These are phyloP conservation scores for Bruguiera gymnorhiza DNA, from an alignment of 345 rosid species.

Conservation along the genomic window DNA sequence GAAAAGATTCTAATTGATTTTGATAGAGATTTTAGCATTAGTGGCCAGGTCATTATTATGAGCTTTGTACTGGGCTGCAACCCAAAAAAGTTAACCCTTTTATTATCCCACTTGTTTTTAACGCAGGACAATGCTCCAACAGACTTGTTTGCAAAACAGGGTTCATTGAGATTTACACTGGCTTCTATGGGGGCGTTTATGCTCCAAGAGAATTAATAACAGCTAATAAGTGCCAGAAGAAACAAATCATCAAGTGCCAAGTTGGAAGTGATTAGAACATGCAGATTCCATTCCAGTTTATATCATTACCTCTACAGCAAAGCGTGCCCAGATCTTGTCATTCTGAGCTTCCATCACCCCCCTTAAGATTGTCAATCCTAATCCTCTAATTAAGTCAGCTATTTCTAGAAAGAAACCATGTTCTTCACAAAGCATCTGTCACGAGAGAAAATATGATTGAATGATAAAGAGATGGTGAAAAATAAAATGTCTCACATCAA, in stretches of 20 bases:
- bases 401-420: slow-evolving; percentile 93
- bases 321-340: slow-evolving; percentile 88
- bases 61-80: too few species aligned
- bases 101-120: too few species aligned
- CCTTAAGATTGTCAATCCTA: slow-evolving; percentile 92
- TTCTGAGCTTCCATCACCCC: slow-evolving; percentile 81
- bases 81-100: too few species aligned
- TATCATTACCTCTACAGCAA: slow-evolving; percentile 74
- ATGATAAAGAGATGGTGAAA: slow-evolving; percentile 1
- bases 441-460: neutral
- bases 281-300: neutral
- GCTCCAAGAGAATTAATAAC: too few species aligned
- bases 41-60: too few species aligned
- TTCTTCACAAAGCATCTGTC: slow-evolving; percentile 92
- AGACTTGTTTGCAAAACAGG: too few species aligned
- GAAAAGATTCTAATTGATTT: too few species aligned
- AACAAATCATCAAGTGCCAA: neutral
- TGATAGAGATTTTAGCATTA: too few species aligned
- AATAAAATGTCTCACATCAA: neutral
- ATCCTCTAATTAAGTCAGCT: slow-evolving; percentile 79
- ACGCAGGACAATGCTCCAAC: too few species aligned
- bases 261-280: neutral
- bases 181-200: too few species aligned
- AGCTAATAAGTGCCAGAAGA: too few species aligned
- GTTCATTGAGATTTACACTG: too few species aligned